Percentiles rank a stretch among this genome's conserved stretches.
Evolutionary conservation across 176 grass and related monocot genomes (phyloP).

Genomic region (Rhynchospora breviuscula): DNA sequence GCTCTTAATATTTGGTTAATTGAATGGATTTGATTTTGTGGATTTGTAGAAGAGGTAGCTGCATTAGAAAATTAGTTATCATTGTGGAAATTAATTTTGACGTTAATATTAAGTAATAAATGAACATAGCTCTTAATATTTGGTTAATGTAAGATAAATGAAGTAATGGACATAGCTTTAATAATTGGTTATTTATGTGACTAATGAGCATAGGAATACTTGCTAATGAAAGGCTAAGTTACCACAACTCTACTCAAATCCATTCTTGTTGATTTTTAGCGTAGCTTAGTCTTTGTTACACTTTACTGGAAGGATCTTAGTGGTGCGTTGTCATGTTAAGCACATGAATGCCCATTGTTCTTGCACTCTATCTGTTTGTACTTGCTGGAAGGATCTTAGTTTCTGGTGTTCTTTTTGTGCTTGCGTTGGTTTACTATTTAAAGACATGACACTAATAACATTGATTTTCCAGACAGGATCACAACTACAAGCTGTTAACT

Average conservation of each 20-base stretch:
- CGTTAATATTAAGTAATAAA: background rate
- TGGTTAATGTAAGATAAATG: background rate
- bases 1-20: background rate
- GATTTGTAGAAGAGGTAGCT: background rate
- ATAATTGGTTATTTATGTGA: background rate
- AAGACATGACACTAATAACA: background rate
- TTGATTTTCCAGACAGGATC: background rate
- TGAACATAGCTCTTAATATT: background rate
- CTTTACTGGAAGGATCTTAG: background rate
- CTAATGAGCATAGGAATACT: background rate
- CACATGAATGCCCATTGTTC: background rate
- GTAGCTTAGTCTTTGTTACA: background rate
- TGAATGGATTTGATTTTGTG: background rate
- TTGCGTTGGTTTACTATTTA: background rate
- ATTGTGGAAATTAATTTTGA: conserved; percentile 3
- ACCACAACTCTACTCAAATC: background rate
- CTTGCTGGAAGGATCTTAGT: background rate
- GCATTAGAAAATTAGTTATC: conserved; percentile 1
- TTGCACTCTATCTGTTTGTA: background rate
- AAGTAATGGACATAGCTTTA: background rate
- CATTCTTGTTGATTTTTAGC: background rate
- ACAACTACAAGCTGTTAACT: background rate
- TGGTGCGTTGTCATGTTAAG: background rate
- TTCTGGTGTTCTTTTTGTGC: background rate
- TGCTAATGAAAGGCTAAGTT: background rate